Evolutionary conservation across 257 asterid species (phyloP).

Genomic region (Jaltomata sinuosa): DNA sequence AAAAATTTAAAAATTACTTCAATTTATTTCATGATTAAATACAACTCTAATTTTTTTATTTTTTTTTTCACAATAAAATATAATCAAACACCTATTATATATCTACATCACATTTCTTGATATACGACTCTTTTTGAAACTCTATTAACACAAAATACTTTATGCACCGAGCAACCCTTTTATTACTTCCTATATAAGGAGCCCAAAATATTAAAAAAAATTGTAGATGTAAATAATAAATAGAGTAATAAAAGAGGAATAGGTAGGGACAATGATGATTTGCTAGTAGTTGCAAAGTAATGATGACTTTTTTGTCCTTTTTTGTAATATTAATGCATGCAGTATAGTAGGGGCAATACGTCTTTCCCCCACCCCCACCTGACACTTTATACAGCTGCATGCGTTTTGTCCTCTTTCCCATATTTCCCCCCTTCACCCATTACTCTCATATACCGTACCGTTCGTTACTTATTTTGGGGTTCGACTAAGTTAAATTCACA

Average conservation of each 20-base stretch:
- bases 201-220: neutral
- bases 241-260: neutral
- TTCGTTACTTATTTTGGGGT: neutral
- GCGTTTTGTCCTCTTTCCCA: neutral
- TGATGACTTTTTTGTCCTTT: neutral
- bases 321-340: neutral
- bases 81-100: too few species aligned
- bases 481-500: neutral
- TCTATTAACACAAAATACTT: too few species aligned
- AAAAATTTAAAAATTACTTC: too few species aligned
- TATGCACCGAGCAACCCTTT: too few species aligned
- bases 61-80: too few species aligned
- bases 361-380: neutral
- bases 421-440: neutral
- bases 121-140: too few species aligned
- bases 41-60: too few species aligned
- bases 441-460: neutral
- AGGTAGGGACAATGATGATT: neutral
- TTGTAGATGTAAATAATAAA: neutral
- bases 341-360: neutral
- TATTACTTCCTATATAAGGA: too few species aligned
- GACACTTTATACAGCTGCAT: neutral
- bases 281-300: neutral
- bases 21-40: too few species aligned
- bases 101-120: too few species aligned